A percentile compares a stretch with the other conserved stretches of the same genome.
Evolutionary conservation across 345 rosid genomes (phyloP).

Genomic region (Excoecaria agallocha): DNA sequence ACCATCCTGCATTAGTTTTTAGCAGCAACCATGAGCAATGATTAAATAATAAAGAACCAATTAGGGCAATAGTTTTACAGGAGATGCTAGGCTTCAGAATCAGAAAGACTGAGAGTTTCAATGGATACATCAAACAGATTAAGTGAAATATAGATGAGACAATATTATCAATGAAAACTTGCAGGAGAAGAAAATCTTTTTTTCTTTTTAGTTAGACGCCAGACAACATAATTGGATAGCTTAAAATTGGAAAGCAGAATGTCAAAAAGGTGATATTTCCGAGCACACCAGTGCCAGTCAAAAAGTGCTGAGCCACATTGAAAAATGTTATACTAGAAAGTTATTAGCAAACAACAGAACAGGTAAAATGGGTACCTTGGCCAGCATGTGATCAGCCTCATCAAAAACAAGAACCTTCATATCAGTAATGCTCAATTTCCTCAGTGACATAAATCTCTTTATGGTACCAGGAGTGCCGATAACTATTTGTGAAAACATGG

Average conservation of each 20-base stretch:
- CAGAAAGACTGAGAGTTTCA: background rate
- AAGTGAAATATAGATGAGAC: background rate
- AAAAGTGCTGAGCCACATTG: background rate
- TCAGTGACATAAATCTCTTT: conserved; percentile 64
- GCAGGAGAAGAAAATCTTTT: background rate
- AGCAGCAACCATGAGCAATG: conserved; percentile 5
- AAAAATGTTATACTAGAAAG: background rate
- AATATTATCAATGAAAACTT: background rate
- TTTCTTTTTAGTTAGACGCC: background rate
- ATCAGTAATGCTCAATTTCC: conserved; percentile 48
- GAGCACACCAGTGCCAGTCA: background rate
- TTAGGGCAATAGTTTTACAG: no score
- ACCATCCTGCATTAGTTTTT: conserved; percentile 63
- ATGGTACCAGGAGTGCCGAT: conserved; percentile 97
- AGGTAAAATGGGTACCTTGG: conserved; percentile 45
- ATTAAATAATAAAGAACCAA: background rate
- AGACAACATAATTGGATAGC: background rate
- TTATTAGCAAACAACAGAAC: background rate
- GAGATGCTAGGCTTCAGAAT: no score
- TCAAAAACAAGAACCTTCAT: conserved; percentile 90
- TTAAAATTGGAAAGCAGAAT: background rate
- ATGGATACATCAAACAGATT: background rate
- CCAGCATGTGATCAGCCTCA: conserved; percentile 98
- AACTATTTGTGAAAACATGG: conserved; percentile 68
- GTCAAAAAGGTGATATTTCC: background rate